phyloP scores from a whole-genome alignment of 2,329 filamentous ascomycete genomes.

The Fusarium lateritium region DNA sequence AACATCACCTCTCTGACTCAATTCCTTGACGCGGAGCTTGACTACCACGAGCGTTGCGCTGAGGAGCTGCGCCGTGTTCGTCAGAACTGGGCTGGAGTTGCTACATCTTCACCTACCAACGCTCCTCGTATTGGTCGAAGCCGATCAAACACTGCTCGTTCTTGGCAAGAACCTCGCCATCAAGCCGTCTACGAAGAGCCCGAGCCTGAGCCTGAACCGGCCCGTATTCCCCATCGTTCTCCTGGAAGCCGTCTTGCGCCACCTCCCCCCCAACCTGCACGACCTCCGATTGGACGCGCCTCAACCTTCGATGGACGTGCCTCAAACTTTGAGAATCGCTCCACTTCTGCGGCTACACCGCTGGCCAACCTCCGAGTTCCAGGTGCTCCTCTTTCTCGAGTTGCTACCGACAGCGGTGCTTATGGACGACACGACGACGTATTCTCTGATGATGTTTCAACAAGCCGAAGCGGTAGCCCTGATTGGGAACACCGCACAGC shows the following conservation, averaged over 20 bases:
- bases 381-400: slow-evolving; percentile 59
- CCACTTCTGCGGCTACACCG: slow-evolving; percentile 41
- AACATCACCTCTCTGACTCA: slow-evolving; percentile 83
- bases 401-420: slow-evolving; percentile 55
- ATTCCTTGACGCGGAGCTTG: slow-evolving; percentile 90
- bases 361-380: slow-evolving; percentile 47
- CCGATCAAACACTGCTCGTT: slow-evolving; percentile 66
- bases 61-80: slow-evolving; percentile 79
- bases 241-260: slow-evolving; percentile 53
- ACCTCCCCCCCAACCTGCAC: slow-evolving; percentile 54
- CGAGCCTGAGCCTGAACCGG: slow-evolving; percentile 49
- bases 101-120: slow-evolving; percentile 43
- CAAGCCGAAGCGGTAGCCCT: slow-evolving; percentile 66
- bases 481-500: slow-evolving; percentile 64
- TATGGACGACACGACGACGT: slow-evolving; percentile 57
- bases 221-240: slow-evolving; percentile 63
- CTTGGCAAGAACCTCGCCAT: slow-evolving; percentile 58
- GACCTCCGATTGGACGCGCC: slow-evolving; percentile 56
- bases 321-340: slow-evolving; percentile 57
- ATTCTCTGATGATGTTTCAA: slow-evolving; percentile 66
- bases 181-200: slow-evolving; percentile 55
- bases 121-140: slow-evolving; percentile 51
- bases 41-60: slow-evolving; percentile 90
- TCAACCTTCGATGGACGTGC: slow-evolving; percentile 54
- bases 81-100: slow-evolving; percentile 59